Base-by-base conservation (phyloP, 2,329 filamentous ascomycete species). In the Aspergillus fumigatus region DNA sequence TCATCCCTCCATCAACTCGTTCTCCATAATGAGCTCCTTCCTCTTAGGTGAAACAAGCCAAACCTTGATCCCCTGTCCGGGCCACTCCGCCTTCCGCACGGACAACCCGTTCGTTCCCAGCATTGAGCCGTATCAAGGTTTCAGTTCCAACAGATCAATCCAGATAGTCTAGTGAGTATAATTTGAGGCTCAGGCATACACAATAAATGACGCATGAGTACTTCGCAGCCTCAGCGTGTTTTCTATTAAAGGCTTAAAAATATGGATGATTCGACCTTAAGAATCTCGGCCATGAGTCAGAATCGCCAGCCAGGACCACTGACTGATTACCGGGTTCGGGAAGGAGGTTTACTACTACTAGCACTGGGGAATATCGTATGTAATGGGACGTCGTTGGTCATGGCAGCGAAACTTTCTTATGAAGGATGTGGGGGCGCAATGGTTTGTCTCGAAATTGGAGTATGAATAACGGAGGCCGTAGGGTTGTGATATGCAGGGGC, bases 291-390 rank as follows among this genome's bases (percentile, higher is more conserved):
- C 21, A 77, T 76, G 54, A 78, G 67, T 23, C 74, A 79, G 56
- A 80, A 78, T 11, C 55, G 74, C 73, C 40, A 55, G 59, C 54
- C 66, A 74, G 61, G 75, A 78, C 58, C 65, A 67, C 19, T 68
- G 71, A 41, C 70, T 71, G 55, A 77, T 78, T 41, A 68, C 72
- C 3, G 68, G 70, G 41, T 78, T 76, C 61, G 72, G 73, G n/a
- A 62, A 69, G 50, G 71, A 72, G 59, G 77, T 80, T 17, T 75
- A 79, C 41, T 83, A 80, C 32, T 35, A 14, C 32, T 32, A 4
- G 75, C 78, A 51, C 51, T 62, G 5, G 79, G 77, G 0, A 80
- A 83, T 58, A 58, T 76, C 48, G 81, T 83, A 17, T 83, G 81
- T 60, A 55, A 67, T 1, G 77, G 79, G 23, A 77, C 75, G 3